Conservation (phyloP, 1,284 basidiomycete species). For the Marasmius sp. region DNA sequence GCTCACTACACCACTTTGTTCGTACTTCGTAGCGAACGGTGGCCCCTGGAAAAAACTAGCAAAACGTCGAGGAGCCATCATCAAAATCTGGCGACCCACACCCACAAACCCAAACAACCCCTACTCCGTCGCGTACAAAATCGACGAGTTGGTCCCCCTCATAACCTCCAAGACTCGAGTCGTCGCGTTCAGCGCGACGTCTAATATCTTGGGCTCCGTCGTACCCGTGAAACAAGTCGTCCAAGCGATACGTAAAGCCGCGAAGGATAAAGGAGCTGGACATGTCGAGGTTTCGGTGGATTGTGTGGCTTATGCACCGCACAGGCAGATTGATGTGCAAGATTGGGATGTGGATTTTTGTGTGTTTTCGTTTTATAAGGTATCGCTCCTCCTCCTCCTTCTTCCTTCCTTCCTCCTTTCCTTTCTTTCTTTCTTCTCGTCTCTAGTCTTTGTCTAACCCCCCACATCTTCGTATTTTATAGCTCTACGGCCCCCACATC, state of each 20-base stretch:
- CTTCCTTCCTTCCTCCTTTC: slow-evolving; percentile 4
- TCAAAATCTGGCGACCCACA: slow-evolving; percentile 63
- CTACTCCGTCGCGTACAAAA: slow-evolving; percentile 59
- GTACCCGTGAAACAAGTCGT: slow-evolving; percentile 61
- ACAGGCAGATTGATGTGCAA: slow-evolving; percentile 66
- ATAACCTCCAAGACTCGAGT: slow-evolving; percentile 67
- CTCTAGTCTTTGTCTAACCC: too few relatives aligned
- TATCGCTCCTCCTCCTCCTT: slow-evolving; percentile 20
- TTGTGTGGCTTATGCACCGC: slow-evolving; percentile 80
- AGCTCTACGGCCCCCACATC: slow-evolving; percentile 78
- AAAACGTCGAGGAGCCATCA: slow-evolving; percentile 46
- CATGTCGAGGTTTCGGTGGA: slow-evolving; percentile 71
- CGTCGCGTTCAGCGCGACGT: slow-evolving; percentile 74
- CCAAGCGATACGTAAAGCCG: slow-evolving; percentile 49
- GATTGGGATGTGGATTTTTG: slow-evolving; percentile 77
- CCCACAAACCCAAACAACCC: slow-evolving; percentile 55
- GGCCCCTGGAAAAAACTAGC: slow-evolving; percentile 80
- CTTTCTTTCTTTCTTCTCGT: too few relatives aligned
- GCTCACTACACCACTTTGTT: too few relatives aligned
- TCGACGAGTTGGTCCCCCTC: slow-evolving; percentile 61
- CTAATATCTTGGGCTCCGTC: slow-evolving; percentile 73
- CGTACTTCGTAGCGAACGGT: too few relatives aligned
- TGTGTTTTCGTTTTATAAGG: slow-evolving; percentile 79
- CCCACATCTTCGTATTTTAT: too few relatives aligned
- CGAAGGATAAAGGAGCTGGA: slow-evolving; percentile 50